These are phyloP conservation scores for Rhodamnia rubescens DNA, from an alignment of 345 rosid species.

Conservation along the genomic window DNA sequence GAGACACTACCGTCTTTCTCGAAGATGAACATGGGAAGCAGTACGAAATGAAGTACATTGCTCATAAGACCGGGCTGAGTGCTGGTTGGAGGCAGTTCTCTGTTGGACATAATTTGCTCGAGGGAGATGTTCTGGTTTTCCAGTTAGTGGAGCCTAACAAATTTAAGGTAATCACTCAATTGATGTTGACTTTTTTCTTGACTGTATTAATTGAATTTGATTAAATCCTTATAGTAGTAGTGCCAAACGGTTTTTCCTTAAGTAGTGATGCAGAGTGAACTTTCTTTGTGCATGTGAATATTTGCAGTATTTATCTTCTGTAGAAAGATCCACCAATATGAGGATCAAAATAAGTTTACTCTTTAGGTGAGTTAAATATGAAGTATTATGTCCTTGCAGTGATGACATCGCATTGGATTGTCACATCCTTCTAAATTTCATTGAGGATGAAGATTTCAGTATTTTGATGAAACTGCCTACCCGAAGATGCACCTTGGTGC, in stretches of 20 bases:
- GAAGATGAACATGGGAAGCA: conserved; percentile 49
- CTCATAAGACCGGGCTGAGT: conserved; percentile 68
- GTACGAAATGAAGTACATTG: conserved; percentile 43
- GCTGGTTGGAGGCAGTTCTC: conserved; percentile 91
- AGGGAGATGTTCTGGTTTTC: conserved; percentile 79
- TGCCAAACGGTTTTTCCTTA: neutral
- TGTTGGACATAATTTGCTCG: conserved; percentile 49
- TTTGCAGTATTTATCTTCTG: neutral
- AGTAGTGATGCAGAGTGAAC: neutral
- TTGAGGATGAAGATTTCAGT: neutral
- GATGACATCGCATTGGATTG: neutral
- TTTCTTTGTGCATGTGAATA: neutral
- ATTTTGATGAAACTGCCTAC: neutral
- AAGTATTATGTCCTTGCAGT: neutral
- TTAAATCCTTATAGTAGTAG: neutral
- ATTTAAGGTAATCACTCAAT: conserved; percentile 45
- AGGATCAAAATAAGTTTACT: neutral
- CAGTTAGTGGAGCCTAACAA: conserved; percentile 46
- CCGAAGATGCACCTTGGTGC: neutral
- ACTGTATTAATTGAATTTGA: neutral
- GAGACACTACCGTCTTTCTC: conserved; percentile 36
- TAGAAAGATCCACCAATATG: neutral
- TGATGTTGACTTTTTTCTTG: neutral
- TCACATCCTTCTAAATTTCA: neutral
- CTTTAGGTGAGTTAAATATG: neutral